These are phyloP conservation scores for Thielaviopsis populi DNA, from an alignment of 2,329 filamentous ascomycete species.

Conservation along the genomic window DNA sequence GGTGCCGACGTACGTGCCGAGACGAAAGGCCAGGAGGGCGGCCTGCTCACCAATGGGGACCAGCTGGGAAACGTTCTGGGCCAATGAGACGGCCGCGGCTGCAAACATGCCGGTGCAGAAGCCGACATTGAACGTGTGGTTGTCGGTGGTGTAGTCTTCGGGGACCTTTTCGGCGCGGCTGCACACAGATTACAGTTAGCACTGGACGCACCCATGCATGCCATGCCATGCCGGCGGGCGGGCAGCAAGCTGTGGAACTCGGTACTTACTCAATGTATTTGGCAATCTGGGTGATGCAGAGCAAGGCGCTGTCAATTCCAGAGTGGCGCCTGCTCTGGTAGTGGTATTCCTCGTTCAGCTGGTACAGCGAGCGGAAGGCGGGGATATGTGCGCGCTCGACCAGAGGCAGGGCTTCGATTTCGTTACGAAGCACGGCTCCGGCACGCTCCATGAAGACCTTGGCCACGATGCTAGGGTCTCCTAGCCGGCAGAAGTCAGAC, in stretches of 20 bases:
- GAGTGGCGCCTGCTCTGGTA: conserved; percentile 41
- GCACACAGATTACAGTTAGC: background rate
- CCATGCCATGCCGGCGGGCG: background rate
- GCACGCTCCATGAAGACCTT: conserved; percentile 46
- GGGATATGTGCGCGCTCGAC: conserved; percentile 44
- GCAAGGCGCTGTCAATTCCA: conserved; percentile 48
- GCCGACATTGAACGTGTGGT: conserved; percentile 43
- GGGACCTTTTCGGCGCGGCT: conserved; percentile 41
- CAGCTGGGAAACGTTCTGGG: conserved; percentile 45
- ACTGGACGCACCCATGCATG: background rate
- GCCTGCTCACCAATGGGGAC: conserved; percentile 48
- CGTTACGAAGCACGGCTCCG: conserved; percentile 42
- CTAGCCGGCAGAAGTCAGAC: conserved; percentile 35
- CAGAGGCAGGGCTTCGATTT: conserved; percentile 42
- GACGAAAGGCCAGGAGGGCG: conserved; percentile 51
- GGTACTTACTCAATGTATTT: conserved; percentile 53
- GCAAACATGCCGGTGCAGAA: conserved; percentile 56
- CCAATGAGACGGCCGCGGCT: conserved; percentile 50
- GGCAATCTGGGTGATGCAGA: conserved; percentile 49
- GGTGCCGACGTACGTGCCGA: conserved; percentile 40
- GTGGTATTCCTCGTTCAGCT: conserved; percentile 51
- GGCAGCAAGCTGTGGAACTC: background rate
- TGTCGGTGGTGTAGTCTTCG: conserved; percentile 34
- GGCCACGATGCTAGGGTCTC: conserved; percentile 36
- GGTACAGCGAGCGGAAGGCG: conserved; percentile 45